Conservation (phyloP, 225 moss, liverwort and hornwort genomes). For the Polytrichum commune region DNA sequence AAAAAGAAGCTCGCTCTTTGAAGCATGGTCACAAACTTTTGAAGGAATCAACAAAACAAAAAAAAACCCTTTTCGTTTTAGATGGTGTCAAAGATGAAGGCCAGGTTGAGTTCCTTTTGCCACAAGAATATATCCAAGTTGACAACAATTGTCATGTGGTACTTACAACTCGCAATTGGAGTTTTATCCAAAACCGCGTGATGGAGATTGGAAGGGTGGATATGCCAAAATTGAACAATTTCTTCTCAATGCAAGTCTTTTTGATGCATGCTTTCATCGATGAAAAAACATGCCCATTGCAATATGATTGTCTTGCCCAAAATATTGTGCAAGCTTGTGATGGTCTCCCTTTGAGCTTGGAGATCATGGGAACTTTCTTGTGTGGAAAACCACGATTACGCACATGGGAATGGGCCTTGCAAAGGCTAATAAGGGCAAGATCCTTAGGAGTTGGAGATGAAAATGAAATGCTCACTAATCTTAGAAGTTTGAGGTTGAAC, state of each 20-base stretch:
- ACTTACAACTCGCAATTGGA: background rate
- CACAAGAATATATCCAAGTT: background rate
- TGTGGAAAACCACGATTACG: background rate
- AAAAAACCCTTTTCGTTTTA: background rate
- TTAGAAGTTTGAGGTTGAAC: slow-evolving; percentile 2
- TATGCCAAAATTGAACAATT: background rate
- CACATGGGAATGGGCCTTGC: slow-evolving; percentile 3
- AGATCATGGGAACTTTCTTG: slow-evolving; percentile 1
- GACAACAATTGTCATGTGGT: background rate
- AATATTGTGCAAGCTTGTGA: slow-evolving; percentile 6
- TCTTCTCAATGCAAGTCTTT: slow-evolving; percentile 2
- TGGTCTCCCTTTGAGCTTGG: slow-evolving; percentile 11
- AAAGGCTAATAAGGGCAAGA: background rate
- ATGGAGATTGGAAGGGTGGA: background rate
- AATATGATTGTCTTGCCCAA: background rate
- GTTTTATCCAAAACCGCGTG: background rate
- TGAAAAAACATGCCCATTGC: too few relatives aligned
- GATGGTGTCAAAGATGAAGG: background rate
- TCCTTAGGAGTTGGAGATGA: background rate
- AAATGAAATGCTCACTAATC: background rate
- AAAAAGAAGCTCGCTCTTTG: background rate
- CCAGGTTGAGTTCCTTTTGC: background rate
- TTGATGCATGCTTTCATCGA: background rate
- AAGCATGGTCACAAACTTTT: background rate
- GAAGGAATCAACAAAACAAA: background rate